Evolutionary conservation across 495 filamentous ascomycete species (phyloP).

Genomic region (Podospora comata): DNA sequence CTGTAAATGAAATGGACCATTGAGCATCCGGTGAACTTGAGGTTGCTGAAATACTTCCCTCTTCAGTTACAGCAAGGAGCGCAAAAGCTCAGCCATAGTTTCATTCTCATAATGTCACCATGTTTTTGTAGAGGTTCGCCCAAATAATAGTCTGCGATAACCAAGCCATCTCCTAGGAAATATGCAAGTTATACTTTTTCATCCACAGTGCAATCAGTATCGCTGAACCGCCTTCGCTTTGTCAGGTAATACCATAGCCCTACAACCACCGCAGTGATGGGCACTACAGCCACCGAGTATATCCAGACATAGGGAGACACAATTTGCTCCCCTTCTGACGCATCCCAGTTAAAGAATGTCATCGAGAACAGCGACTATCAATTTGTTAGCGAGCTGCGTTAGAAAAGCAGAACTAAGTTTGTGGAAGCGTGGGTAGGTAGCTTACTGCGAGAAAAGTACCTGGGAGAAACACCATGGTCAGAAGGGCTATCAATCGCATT

Average conservation of each 20-base stretch:
- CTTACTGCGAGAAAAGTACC: conserved; percentile 21
- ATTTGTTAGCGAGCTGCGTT: neutral
- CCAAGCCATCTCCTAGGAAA: neutral
- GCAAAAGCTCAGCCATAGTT: too few relatives aligned
- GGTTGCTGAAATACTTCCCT: too few relatives aligned
- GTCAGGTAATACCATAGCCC: neutral
- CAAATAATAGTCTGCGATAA: too few relatives aligned
- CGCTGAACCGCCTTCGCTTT: neutral
- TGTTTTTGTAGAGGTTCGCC: too few relatives aligned
- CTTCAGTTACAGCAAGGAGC: too few relatives aligned
- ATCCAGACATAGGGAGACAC: conserved; percentile 9
- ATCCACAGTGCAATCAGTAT: too few relatives aligned
- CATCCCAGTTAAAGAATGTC: conserved; percentile 20
- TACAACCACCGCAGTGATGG: neutral
- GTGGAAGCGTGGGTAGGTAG: neutral
- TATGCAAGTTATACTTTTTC: neutral
- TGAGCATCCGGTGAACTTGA: too few relatives aligned
- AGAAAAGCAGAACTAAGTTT: neutral
- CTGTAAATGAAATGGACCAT: too few relatives aligned
- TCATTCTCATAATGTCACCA: too few relatives aligned
- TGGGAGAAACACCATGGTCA: conserved; percentile 24
- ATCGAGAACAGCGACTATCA: conserved; percentile 20
- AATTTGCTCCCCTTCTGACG: neutral
- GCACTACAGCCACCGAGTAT: neutral
- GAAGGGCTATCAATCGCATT: conserved; percentile 30